Base-by-base conservation (phyloP, 257 asterid species). In the Vinca minor region DNA sequence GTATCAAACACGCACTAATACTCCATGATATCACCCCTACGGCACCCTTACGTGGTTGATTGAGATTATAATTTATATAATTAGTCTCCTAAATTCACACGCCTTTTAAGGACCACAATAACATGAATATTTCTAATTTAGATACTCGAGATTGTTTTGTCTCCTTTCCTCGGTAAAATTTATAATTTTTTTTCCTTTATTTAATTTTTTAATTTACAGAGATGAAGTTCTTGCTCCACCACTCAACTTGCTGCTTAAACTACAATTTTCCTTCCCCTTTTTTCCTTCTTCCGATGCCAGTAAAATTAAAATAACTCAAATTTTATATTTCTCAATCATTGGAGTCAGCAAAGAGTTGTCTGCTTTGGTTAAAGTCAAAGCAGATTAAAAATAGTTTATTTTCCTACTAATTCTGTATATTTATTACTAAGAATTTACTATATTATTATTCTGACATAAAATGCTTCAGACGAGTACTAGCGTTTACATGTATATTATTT, bases 301-400 rank as follows among this genome's bases (percentile, higher is more conserved):
- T n/a, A 25, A 13, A n/a, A n/a, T n/a, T 63, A 38, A 66, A 63
- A 44, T 66, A 23, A 44, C n/a, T n/a, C n/a, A n/a, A 25, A n/a
- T 76, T 63, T 63, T 67, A 67, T 63, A 76, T 63, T 58, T 59
- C 7, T 42, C 63, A 71, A 71, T 76, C 72, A 71, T 76, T 71
- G 55, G 41, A 65, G 72, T 71, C 71, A 63, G 62, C 59, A 44
- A 49, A 45, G n/a, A 53, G 45, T 68, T 71, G 77, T 71, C 66
- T 50, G 63, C 41, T 23, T 64, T 56, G 1, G n/a, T n/a, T n/a
- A n/a, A n/a, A n/a, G n/a, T n/a, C n/a, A n/a, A n/a, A n/a, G n/a
- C n/a, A n/a, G n/a, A n/a, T n/a, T n/a, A n/a, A n/a, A n/a, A n/a
- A n/a, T n/a, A n/a, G n/a, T n/a, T n/a, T n/a, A n/a, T n/a, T n/a